A percentile compares a stretch with the other conserved stretches of the same genome.
Evolutionary conservation across 768 basidiomycete genomes (phyloP).

Genomic region (Boletellus sp.): DNA sequence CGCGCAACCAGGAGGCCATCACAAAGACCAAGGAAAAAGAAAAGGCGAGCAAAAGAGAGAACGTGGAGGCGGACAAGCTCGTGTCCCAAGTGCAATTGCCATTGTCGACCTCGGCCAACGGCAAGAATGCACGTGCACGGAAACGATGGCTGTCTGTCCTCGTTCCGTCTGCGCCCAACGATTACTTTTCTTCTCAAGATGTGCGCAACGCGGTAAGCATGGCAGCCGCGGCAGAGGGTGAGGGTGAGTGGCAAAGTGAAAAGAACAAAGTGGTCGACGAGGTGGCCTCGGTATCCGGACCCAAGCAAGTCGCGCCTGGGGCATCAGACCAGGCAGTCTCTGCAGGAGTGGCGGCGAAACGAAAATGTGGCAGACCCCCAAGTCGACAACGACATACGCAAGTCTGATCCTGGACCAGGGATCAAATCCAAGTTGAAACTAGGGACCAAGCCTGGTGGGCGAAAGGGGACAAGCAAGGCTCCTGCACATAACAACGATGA

Average conservation of each 20-base stretch:
- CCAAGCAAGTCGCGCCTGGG: constrained; percentile 14
- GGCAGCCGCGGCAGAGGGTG: background rate
- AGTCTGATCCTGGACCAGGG: background rate
- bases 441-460: constrained; percentile 1
- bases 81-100: background rate
- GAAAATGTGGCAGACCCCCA: constrained; percentile 21
- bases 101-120: constrained; percentile 2
- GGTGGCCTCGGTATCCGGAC: background rate
- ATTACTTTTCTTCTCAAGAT: constrained; percentile 24
- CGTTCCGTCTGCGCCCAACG: constrained; percentile 23
- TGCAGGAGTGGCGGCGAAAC: constrained; percentile 19
- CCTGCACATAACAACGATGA: background rate
- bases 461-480: background rate
- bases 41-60: background rate
- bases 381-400: background rate
- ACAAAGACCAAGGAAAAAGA: constrained; percentile 2
- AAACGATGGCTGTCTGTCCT: constrained; percentile 30
- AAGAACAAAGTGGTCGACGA: background rate
- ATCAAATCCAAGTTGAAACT: background rate
- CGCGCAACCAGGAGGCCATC: background rate
- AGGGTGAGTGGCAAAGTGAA: background rate
- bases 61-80: background rate
- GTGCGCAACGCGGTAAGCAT: background rate
- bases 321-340: constrained; percentile 21
- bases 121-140: background rate